Conservation (phyloP, 163 green algal species). For the Chlorella variabilis region DNA sequence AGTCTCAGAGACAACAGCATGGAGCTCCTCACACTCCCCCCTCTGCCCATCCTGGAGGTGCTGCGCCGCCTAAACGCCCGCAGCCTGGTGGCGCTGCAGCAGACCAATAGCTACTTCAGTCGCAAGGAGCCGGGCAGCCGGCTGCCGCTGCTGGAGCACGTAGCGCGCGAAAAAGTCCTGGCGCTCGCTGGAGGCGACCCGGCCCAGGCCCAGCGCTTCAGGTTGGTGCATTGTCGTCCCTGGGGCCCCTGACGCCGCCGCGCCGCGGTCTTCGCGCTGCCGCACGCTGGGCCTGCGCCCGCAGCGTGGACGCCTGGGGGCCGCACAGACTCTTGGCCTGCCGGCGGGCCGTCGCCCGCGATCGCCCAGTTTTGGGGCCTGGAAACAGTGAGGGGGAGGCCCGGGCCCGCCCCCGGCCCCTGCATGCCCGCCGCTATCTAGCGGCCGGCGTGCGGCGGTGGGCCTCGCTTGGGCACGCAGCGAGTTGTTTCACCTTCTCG, state of each 20-base stretch:
- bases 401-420: too few species aligned
- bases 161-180: constrained; percentile 39
- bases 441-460: too few species aligned
- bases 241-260: neutral
- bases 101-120: constrained; percentile 42
- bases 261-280: neutral
- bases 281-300: too few species aligned
- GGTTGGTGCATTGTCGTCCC: constrained; percentile 5
- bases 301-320: too few species aligned
- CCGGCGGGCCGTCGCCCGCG: too few species aligned
- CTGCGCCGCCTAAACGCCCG: constrained; percentile 49
- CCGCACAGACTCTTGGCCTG: too few species aligned
- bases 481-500: too few species aligned
- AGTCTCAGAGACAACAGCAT: neutral
- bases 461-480: too few species aligned
- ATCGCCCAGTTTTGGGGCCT: too few species aligned
- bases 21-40: constrained; percentile 46
- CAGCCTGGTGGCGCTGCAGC: constrained; percentile 33
- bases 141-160: constrained; percentile 47
- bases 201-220: constrained; percentile 39
- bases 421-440: too few species aligned
- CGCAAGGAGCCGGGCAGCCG: constrained; percentile 29
- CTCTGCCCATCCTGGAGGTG: constrained; percentile 40
- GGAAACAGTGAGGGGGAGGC: too few species aligned
- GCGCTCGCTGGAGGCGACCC: neutral